Base-by-base conservation (phyloP, 2,329 filamentous ascomycete genomes). In the Mollisia scopiformis region DNA sequence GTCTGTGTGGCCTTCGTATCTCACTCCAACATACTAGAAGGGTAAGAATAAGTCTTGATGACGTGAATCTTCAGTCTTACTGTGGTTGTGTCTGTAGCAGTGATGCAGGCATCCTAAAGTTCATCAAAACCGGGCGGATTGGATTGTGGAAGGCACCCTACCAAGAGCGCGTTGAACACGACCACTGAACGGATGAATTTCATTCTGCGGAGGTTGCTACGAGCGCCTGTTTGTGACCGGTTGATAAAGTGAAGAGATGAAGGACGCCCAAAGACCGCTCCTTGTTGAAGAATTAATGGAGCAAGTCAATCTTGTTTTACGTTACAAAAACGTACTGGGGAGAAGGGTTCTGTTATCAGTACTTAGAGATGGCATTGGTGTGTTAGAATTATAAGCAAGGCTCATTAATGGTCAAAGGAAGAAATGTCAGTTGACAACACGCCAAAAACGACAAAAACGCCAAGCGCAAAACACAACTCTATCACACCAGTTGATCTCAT, bases 11-110 rank as follows among this genome's bases (percentile, higher is more conserved):
- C 30, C 30, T 23, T 43, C 23, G 25, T 58, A 58, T 25, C 31
- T 27, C 27, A 43, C 47, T 52, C 27, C 47, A 10, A 58, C 47
- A 28, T 52, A 58, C 55, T 52, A 28, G 21, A n/a, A 7, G n/a
- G 33, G 11, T 5, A 11, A 6, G 33, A 6, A 21, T 3, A 21
- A 3, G n/a, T 46, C 13, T n/a, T 46, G 41, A 46, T 21, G 19
- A n/a, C n/a, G n/a, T n/a, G n/a, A n/a, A n/a, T n/a, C n/a, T n/a
- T 46, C 41, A 21, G 41, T 23, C 41, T 21, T 23, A 46, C 41
- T 10, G 41, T 46, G 23, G 3, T 21, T 3, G 8, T 10, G 13
- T 19, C 41, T 23, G 10, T 14, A 14, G 41, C 23, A n/a, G n/a
- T n/a, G 4, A 23, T 7, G 41, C 41, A 46, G n/a, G 19, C 19